These are phyloP conservation scores for Nidularia pulvinata DNA, from an alignment of 768 basidiomycete genomes.

Conservation along the genomic window DNA sequence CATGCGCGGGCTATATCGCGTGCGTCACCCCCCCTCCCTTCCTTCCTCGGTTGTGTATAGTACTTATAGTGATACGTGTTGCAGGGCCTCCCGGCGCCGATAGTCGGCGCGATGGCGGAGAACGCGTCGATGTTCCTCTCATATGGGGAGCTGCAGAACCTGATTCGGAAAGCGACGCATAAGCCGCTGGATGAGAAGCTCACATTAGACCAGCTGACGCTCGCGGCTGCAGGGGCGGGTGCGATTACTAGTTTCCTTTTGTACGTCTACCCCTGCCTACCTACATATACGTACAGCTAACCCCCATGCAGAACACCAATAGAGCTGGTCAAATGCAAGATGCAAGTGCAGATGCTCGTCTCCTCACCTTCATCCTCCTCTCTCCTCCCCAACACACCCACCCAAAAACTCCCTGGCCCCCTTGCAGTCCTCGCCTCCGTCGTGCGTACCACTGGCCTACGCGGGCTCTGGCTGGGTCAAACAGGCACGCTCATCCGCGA, in stretches of 20 bases:
- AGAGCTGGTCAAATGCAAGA: slow-evolving; percentile 89
- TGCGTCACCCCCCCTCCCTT: slow-evolving; percentile 31
- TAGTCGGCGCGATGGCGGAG: slow-evolving; percentile 93
- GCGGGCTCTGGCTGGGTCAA: slow-evolving; percentile 85
- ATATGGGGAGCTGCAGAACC: slow-evolving; percentile 77
- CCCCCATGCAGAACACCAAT: slow-evolving; percentile 65
- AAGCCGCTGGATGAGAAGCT: slow-evolving; percentile 41
- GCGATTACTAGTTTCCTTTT: slow-evolving; percentile 86
- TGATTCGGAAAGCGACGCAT: slow-evolving; percentile 43
- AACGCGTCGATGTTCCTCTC: slow-evolving; percentile 89
- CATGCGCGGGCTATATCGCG: slow-evolving; percentile 82
- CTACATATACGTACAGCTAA: not conserved
- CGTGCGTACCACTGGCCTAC: slow-evolving; percentile 50
- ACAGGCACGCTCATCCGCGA: slow-evolving; percentile 87
- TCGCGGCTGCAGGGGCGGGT: slow-evolving; percentile 90
- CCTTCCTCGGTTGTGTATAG: not conserved
- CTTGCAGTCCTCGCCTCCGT: slow-evolving; percentile 61
- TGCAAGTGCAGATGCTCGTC: slow-evolving; percentile 87
- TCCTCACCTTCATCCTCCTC: slow-evolving; percentile 10
- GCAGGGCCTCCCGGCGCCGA: slow-evolving; percentile 92
- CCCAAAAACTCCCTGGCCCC: slow-evolving; percentile 60
- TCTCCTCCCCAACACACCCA: slow-evolving; percentile 12
- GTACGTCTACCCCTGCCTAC: slow-evolving; percentile 40
- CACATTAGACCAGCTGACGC: slow-evolving; percentile 65
- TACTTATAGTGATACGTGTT: not conserved